These are phyloP conservation scores for Cichorium intybus DNA, from an alignment of 140 eudicot genomes.

Conservation along the genomic window DNA sequence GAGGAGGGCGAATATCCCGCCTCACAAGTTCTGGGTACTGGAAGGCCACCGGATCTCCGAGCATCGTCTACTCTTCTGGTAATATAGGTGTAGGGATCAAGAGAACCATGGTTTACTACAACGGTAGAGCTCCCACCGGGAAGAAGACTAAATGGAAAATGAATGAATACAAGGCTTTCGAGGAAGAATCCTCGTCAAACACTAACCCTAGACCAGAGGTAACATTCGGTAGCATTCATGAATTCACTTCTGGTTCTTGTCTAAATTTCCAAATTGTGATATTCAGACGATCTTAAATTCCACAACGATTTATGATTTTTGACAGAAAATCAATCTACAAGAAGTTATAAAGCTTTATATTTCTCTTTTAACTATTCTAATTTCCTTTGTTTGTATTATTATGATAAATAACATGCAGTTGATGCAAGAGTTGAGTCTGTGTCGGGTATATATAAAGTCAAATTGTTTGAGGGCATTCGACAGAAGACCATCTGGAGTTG, in stretches of 20 bases:
- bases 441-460: constrained; percentile 51
- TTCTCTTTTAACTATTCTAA: background rate
- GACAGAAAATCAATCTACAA: too few relatives aligned
- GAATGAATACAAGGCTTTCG: constrained; percentile 63
- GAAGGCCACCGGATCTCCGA: constrained; percentile 77
- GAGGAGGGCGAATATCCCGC: constrained; percentile 68
- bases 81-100: constrained; percentile 47
- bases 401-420: constrained; percentile 25
- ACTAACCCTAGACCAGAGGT: constrained; percentile 36
- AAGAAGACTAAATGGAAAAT: constrained; percentile 67
- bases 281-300: background rate
- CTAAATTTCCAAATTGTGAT: background rate
- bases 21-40: constrained; percentile 58
- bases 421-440: constrained; percentile 49
- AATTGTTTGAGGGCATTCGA: constrained; percentile 55
- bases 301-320: background rate
- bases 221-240: background rate
- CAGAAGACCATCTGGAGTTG: constrained; percentile 46
- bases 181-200: constrained; percentile 30
- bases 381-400: background rate
- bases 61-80: constrained; percentile 41
- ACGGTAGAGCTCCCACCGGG: constrained; percentile 63
- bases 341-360: background rate
- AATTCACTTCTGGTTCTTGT: background rate
- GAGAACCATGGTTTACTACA: constrained; percentile 70